Evolutionary conservation across 495 filamentous ascomycete genomes (phyloP).

Genomic region (Lasiosphaeria miniovina): DNA sequence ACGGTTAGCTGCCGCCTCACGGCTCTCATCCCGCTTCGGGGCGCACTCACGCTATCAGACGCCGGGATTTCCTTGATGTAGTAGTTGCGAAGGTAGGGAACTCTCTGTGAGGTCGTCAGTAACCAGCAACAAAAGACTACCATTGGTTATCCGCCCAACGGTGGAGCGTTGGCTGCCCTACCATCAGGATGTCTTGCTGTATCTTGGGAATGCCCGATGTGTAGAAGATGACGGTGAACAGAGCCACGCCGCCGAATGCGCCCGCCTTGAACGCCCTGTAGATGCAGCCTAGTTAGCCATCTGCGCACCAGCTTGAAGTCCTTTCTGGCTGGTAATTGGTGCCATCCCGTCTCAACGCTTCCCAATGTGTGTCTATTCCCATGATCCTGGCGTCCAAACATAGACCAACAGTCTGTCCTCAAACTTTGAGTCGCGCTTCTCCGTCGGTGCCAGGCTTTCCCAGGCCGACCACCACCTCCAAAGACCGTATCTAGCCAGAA

Average conservation of each 20-base stretch:
- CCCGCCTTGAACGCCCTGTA: slow-evolving; percentile 44
- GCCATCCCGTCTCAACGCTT: no score
- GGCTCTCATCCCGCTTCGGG: not conserved
- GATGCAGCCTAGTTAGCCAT: not conserved
- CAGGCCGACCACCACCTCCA: not conserved
- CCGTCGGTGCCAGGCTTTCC: not conserved
- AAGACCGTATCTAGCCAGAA: not conserved
- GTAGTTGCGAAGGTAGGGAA: slow-evolving; percentile 21
- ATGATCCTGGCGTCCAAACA: not conserved
- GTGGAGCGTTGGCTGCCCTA: slow-evolving; percentile 5
- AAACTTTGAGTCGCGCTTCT: not conserved
- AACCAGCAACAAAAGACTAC: not conserved
- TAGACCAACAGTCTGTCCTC: not conserved
- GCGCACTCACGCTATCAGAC: slow-evolving; percentile 5
- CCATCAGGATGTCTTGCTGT: slow-evolving; percentile 52
- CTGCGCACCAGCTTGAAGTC: not conserved
- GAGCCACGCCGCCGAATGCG: slow-evolving; percentile 53
- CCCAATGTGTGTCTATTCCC: no score
- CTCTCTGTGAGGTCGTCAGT: slow-evolving; percentile 40
- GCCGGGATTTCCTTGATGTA: not conserved
- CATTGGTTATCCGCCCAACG: not conserved
- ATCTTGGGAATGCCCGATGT: slow-evolving; percentile 58
- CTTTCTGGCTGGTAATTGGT: no score
- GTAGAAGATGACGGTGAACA: slow-evolving; percentile 57
- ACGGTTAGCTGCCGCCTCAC: slow-evolving; percentile 10